These are phyloP conservation scores for Vaccinium myrtillus DNA, from an alignment of 148 eudicot genomes.

Conservation along the genomic window DNA sequence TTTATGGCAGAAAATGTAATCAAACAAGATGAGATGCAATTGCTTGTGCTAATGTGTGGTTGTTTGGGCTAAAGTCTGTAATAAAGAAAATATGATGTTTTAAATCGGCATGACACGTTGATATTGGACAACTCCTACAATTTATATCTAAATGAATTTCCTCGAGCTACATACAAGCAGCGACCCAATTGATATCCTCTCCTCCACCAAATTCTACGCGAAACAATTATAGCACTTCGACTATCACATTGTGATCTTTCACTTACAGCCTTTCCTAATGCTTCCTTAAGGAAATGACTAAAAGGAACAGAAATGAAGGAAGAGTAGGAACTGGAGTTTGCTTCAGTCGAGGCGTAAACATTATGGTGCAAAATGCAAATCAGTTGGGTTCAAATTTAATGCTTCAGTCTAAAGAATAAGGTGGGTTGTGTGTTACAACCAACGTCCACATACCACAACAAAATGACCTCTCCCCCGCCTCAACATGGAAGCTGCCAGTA, in stretches of 20 bases:
- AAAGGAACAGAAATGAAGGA: not conserved
- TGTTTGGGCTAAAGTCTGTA: too few relatives aligned
- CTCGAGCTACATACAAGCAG: not conserved
- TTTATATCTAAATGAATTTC: not conserved
- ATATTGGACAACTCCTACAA: not conserved
- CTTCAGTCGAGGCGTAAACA: not conserved
- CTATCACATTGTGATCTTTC: not conserved
- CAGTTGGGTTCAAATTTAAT: not conserved
- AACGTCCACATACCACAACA: slow-evolving; percentile 75
- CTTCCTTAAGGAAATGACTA: not conserved
- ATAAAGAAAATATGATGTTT: not conserved
- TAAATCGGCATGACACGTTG: not conserved
- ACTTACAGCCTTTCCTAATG: not conserved
- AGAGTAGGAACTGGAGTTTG: not conserved
- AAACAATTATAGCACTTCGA: not conserved
- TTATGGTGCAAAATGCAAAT: not conserved
- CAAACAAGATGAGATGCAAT: not conserved
- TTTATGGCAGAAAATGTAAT: not conserved
- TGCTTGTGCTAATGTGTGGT: not conserved
- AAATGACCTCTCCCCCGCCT: slow-evolving; percentile 83
- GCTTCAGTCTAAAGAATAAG: not conserved
- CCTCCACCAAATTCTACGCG: not conserved
- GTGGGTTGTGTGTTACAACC: not conserved
- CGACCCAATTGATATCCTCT: not conserved
- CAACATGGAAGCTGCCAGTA: slow-evolving; percentile 79